These are phyloP conservation scores for Rhododendron mucronatum DNA, from an alignment of 148 eudicot genomes.

Conservation along the genomic window DNA sequence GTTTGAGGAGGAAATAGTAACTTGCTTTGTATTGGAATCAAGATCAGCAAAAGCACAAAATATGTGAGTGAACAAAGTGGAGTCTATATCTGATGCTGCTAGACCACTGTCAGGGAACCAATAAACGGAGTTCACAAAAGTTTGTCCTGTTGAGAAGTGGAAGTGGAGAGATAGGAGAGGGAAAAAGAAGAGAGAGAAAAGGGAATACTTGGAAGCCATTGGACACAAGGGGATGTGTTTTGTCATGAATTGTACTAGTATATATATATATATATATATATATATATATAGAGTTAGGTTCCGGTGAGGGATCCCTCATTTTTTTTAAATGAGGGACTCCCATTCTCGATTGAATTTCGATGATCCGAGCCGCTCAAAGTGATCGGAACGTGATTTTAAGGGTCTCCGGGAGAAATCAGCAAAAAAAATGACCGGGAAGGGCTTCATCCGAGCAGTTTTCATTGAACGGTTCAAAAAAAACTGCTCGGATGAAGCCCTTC, in stretches of 20 bases:
- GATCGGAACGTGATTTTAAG: too few species aligned
- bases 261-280: background rate
- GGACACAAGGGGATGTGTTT: background rate
- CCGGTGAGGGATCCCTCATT: too few species aligned
- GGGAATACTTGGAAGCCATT: slow-evolving; percentile 18
- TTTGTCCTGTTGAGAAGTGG: slow-evolving; percentile 10
- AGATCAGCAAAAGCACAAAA: slow-evolving; percentile 62
- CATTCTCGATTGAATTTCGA: too few species aligned
- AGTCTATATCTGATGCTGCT: slow-evolving; percentile 31
- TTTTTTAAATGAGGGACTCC: too few species aligned
- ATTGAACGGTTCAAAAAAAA: too few species aligned
- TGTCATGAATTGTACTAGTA: background rate
- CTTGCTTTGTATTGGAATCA: slow-evolving; percentile 26
- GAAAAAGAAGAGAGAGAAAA: background rate
- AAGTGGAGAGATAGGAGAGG: slow-evolving; percentile 4
- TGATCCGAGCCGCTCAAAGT: too few species aligned
- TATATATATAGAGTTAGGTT: too few species aligned
- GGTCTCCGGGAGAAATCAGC: too few species aligned
- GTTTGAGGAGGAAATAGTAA: slow-evolving; percentile 30
- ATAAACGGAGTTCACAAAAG: slow-evolving; percentile 39
- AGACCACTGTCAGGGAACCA: slow-evolving; percentile 52
- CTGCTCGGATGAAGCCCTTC: too few species aligned
- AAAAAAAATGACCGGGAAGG: too few species aligned
- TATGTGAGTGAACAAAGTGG: slow-evolving; percentile 70
- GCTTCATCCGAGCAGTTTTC: too few species aligned